Percentiles rank a stretch among this genome's conserved stretches.
These are phyloP conservation scores for Chaetoceros tenuissimus DNA, from an alignment of 108 stramenopile species.

Conservation along the genomic window DNA sequence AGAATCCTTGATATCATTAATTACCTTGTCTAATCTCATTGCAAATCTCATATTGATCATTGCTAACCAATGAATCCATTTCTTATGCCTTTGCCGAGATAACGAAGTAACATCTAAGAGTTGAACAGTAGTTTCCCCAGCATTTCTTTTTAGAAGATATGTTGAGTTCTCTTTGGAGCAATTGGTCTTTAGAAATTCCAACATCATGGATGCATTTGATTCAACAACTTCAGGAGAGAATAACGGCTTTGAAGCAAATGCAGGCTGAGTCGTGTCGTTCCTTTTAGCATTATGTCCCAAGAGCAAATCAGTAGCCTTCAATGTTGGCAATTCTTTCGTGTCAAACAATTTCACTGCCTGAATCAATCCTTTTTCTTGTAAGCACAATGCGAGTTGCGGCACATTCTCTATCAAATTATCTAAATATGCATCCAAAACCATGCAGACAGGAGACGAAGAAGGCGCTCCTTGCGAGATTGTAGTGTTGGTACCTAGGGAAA, in stretches of 20 bases:
- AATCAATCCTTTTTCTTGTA: constrained; percentile 73
- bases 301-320: not conserved
- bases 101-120: constrained; percentile 74
- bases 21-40: constrained; percentile 54
- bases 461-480: constrained; percentile 3
- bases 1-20: constrained; percentile 16
- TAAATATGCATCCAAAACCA: constrained; percentile 72
- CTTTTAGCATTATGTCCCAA: too few species aligned
- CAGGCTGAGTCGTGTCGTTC: not conserved
- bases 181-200: constrained; percentile 73
- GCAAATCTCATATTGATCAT: constrained; percentile 80
- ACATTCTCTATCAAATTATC: constrained; percentile 86
- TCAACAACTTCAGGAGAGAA: constrained; percentile 81
- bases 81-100: constrained; percentile 59
- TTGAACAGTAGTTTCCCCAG: constrained; percentile 64
- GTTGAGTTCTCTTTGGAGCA: constrained; percentile 74
- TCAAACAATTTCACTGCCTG: constrained; percentile 68
- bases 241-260: constrained; percentile 8
- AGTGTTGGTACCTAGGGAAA: too few species aligned
- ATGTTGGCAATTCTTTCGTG: constrained; percentile 44
- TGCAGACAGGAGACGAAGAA: constrained; percentile 44
- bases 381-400: constrained; percentile 72
- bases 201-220: constrained; percentile 75
- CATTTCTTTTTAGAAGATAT: constrained; percentile 54
- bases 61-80: constrained; percentile 85